phyloP scores from a whole-genome alignment of 2,329 filamentous ascomycete species.

The Tetracladium maxilliforme region DNA sequence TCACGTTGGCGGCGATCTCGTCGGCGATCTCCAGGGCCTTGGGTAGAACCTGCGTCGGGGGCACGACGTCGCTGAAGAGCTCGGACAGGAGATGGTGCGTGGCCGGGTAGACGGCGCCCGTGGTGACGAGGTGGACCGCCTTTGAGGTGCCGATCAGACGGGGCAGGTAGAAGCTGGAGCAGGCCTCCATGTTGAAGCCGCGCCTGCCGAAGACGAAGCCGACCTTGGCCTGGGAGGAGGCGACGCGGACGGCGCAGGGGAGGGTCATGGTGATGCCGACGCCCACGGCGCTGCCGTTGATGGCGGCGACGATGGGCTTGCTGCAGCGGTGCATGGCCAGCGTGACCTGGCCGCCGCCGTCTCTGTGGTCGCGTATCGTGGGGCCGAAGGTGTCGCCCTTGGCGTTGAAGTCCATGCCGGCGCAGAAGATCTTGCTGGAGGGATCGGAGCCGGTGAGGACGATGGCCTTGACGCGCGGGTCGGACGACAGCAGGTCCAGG shows the following conservation, averaged over 20 bases:
- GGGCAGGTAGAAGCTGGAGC: slow-evolving; percentile 57
- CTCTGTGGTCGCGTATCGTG: slow-evolving; percentile 19
- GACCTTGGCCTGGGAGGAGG: slow-evolving; percentile 43
- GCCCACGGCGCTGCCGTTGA: slow-evolving; percentile 44
- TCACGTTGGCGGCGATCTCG: slow-evolving; percentile 53
- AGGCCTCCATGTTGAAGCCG: slow-evolving; percentile 60
- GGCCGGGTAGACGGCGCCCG: slow-evolving; percentile 43
- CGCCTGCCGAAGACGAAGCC: slow-evolving; percentile 62
- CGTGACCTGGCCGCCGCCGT: slow-evolving; percentile 35
- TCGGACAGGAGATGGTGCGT: slow-evolving; percentile 34
- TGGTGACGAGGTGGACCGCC: slow-evolving; percentile 52
- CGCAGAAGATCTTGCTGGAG: slow-evolving; percentile 36
- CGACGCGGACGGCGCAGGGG: slow-evolving; percentile 35
- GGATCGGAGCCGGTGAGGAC: slow-evolving; percentile 37
- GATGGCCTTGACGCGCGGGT: slow-evolving; percentile 37
- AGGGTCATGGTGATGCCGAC: slow-evolving; percentile 48
- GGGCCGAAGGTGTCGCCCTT: slow-evolving; percentile 9
- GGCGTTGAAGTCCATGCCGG: slow-evolving; percentile 22
- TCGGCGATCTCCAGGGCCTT: slow-evolving; percentile 51
- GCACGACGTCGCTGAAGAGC: slow-evolving; percentile 52
- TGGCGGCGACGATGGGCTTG: slow-evolving; percentile 43
- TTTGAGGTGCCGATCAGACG: slow-evolving; percentile 49
- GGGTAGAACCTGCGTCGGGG: slow-evolving; percentile 44
- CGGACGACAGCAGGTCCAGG: slow-evolving; percentile 32
- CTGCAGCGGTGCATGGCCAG: slow-evolving; percentile 39